Conservation (phyloP, 768 basidiomycete genomes). For the Podaxis rugospora region DNA sequence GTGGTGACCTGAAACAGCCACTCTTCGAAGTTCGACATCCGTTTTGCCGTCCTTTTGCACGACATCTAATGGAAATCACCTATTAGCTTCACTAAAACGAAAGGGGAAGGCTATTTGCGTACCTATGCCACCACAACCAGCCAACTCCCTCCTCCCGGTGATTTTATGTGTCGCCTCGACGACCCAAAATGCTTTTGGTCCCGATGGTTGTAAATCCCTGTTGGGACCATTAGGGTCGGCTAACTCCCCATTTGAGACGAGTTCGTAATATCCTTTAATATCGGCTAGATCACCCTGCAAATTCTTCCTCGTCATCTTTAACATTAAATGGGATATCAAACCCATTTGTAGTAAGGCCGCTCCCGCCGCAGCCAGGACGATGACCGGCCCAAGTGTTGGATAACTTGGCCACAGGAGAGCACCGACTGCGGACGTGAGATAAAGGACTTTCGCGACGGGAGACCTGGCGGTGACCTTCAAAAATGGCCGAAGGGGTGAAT, state of each 20-base stretch:
- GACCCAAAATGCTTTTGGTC: background rate
- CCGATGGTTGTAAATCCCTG: background rate
- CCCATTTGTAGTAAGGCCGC: background rate
- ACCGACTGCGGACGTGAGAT: background rate
- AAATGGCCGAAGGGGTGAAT: background rate
- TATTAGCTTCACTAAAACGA: background rate
- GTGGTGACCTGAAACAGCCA: conserved; percentile 18
- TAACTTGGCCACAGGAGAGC: background rate
- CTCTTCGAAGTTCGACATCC: conserved; percentile 17
- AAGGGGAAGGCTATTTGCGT: background rate
- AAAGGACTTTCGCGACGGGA: background rate
- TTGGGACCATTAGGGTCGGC: background rate
- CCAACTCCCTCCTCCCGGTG: background rate
- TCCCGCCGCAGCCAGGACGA: background rate
- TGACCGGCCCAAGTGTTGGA: background rate
- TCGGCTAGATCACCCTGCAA: background rate
- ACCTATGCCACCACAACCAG: conserved; percentile 1
- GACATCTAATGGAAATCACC: background rate
- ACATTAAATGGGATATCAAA: background rate
- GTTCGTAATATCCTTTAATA: background rate
- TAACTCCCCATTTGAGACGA: background rate
- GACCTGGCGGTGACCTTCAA: background rate
- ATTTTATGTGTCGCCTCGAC: background rate
- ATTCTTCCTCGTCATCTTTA: background rate
- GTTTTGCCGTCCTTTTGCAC: background rate